Base-by-base conservation (phyloP, 768 basidiomycete species). In the Saitozyma sp. region DNA sequence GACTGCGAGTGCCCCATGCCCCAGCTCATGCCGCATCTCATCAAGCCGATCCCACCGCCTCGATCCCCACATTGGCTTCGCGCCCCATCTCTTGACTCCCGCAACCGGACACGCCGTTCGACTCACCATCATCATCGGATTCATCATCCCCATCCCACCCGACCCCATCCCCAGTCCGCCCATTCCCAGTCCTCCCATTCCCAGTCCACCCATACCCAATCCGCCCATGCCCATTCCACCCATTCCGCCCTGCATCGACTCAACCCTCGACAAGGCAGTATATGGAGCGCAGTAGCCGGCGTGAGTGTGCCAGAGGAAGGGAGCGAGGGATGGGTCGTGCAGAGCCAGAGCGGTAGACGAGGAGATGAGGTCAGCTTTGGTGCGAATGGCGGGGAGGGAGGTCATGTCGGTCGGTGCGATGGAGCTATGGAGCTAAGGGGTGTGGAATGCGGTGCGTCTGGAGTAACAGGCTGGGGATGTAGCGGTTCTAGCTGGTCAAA, bases 131-230 rank as follows among this genome's bases (percentile, higher is more conserved):
- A 17, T 39, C 67, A 68, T 69, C 14, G 64, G 68, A 52, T 66
- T 66, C 64, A 55, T 50, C 50, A 54, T 56, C n/a, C 17, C 63
- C 65, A 67, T 67, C 11, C 61, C 66, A 40, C 65, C 65, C 65
- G 68, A 61, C 8, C 64, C 64, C 71, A 63, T 58, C 4, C 82
- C 83, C 84, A 86, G 85, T 0, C 84, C 83, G 16, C 76, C 85
- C 49, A 82, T 82, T 3, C 63, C 83, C 75, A 79, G 72, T 10
- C 73, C 73, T n/a, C 65, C 63, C 65, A 68, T 67, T 10, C 60
- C 73, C 77, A 80, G 76, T 8, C 80, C 82, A 14, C 66, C 71
- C 79, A 84, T 82, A 19, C 83, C 84, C 60, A 73, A 66, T 14
- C 75, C 75, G 14, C 66, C 68, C 73, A 73, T 75, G 19, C 76